These are phyloP conservation scores for Akanthomyces lecanii DNA, from an alignment of 2,329 filamentous ascomycete species.

Conservation along the genomic window DNA sequence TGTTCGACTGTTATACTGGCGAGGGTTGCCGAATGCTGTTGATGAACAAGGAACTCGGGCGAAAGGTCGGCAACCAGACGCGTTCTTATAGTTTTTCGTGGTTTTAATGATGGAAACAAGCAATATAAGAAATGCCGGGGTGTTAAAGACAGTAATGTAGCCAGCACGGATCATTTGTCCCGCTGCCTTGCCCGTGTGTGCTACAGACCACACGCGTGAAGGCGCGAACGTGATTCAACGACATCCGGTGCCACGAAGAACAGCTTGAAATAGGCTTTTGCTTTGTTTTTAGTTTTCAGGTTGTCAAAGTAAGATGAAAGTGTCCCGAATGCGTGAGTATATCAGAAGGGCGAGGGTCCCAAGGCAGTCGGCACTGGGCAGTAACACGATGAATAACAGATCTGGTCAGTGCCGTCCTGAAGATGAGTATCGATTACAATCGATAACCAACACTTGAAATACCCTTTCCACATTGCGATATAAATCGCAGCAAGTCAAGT, in stretches of 20 bases:
- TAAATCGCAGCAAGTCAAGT: slow-evolving; percentile 28
- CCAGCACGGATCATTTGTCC: not conserved
- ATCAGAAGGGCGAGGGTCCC: not conserved
- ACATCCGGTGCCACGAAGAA: not conserved
- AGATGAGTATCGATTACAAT: not conserved
- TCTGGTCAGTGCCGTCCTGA: not conserved
- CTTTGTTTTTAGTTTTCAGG: too few relatives aligned
- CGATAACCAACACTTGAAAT: slow-evolving; percentile 15
- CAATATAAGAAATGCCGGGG: too few relatives aligned
- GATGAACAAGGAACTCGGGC: not conserved
- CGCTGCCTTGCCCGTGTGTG: not conserved
- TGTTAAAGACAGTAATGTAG: not conserved
- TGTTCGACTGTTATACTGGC: not conserved
- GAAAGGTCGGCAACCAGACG: not conserved
- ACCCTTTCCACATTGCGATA: slow-evolving; percentile 32
- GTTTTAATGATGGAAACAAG: too few relatives aligned
- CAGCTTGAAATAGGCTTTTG: not conserved
- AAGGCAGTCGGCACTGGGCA: not conserved
- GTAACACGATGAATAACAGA: not conserved
- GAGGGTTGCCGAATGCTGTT: not conserved
- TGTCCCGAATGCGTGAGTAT: not conserved
- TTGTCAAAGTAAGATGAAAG: not conserved
- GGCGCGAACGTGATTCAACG: not conserved
- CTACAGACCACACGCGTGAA: not conserved
- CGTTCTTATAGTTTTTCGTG: too few relatives aligned